These are phyloP conservation scores for Fraxinus sp. DNA, from an alignment of 305 asterid species.

Conservation along the genomic window DNA sequence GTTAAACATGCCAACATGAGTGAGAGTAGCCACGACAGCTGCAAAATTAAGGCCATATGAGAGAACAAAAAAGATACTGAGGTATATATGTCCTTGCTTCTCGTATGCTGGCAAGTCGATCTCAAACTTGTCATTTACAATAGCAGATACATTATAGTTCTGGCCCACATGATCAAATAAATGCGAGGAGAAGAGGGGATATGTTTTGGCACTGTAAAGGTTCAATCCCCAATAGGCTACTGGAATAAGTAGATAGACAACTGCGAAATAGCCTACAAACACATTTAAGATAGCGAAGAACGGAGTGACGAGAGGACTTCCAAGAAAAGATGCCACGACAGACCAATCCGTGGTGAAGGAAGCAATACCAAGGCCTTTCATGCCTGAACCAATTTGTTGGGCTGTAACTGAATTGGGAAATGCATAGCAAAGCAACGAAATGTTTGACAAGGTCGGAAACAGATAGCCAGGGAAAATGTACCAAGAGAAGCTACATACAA, in stretches of 20 bases:
- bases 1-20: conserved; percentile 63
- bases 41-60: conserved; percentile 73
- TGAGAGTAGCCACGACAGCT: conserved; percentile 49
- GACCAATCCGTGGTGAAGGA: conserved; percentile 71
- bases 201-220: conserved; percentile 55
- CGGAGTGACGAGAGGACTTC: conserved; percentile 67
- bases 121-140: conserved; percentile 62
- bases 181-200: conserved; percentile 51
- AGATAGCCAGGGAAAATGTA: conserved; percentile 58
- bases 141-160: conserved; percentile 41
- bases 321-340: conserved; percentile 48
- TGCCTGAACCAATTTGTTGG: conserved; percentile 69
- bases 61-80: conserved; percentile 52
- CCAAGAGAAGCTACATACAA: conserved; percentile 55
- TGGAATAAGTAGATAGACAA: conserved; percentile 51
- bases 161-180: conserved; percentile 39
- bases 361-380: conserved; percentile 58
- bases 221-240: conserved; percentile 59
- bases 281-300: conserved; percentile 59
- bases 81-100: conserved; percentile 44
- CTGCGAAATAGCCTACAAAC: conserved; percentile 41
- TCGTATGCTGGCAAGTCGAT: conserved; percentile 46
- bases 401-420: conserved; percentile 51
- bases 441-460: conserved; percentile 41
- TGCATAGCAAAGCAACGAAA: conserved; percentile 52